Conservation (phyloP, 768 basidiomycete genomes). For the Macrocybe gigantea region DNA sequence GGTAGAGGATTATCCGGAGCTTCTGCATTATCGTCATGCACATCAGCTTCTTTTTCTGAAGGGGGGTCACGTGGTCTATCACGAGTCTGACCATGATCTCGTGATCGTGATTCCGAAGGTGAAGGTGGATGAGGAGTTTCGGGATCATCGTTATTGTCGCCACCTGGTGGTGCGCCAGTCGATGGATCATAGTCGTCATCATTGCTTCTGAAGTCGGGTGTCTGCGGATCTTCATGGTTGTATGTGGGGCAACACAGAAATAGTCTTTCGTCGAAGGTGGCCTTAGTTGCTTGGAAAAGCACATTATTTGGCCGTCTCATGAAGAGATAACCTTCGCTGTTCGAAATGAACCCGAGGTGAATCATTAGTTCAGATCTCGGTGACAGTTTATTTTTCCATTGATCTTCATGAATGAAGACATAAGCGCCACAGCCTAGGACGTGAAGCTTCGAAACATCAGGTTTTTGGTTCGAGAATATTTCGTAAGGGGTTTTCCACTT, state of each 20-base stretch:
- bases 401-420: not conserved
- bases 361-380: slow-evolving; percentile 1
- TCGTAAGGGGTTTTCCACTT: slow-evolving; percentile 1
- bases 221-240: not conserved
- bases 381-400: not conserved
- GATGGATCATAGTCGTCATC: not conserved
- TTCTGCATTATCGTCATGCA: not conserved
- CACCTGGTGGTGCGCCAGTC: not conserved
- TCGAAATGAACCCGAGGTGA: not conserved
- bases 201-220: no score
- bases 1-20: no score
- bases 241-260: not conserved
- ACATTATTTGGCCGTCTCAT: slow-evolving; percentile 1
- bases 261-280: slow-evolving; percentile 4
- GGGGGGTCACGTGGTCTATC: not conserved
- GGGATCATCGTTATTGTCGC: not conserved
- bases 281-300: slow-evolving; percentile 2
- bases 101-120: no score
- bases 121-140: not conserved
- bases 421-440: slow-evolving; percentile 8
- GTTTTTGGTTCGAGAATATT: not conserved
- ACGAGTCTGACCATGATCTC: no score
- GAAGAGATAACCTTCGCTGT: not conserved
- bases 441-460: not conserved
- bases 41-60: not conserved